Percentiles rank a stretch among this genome's conserved stretches.
Conservation (phyloP, 116 monocot genomes). For the Phalaenopsis hybrid region DNA sequence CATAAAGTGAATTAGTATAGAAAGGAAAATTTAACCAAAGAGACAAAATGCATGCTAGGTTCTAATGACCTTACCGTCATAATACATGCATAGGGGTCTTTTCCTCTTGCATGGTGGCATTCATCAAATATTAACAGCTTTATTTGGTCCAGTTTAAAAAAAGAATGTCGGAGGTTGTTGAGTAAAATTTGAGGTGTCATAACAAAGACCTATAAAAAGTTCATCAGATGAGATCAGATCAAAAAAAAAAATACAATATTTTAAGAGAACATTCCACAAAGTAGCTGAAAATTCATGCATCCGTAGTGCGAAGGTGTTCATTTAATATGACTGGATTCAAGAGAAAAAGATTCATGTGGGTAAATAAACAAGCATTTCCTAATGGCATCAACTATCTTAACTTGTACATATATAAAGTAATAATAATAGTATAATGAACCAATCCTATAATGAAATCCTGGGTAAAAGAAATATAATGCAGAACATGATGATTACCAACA, state of each 20-base stretch:
- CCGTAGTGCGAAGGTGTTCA: background rate
- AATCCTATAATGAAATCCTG: too few relatives aligned
- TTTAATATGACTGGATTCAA: background rate
- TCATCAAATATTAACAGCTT: constrained; percentile 62
- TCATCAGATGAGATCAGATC: background rate
- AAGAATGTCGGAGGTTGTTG: constrained; percentile 43
- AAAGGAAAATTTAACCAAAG: background rate
- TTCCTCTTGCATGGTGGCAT: constrained; percentile 60
- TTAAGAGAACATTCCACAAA: background rate
- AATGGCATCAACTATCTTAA: too few relatives aligned
- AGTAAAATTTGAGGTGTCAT: constrained; percentile 69
- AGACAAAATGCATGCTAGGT: background rate
- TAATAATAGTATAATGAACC: too few relatives aligned
- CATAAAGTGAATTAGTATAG: background rate
- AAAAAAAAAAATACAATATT: background rate
- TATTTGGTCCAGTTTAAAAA: constrained; percentile 43
- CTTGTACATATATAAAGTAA: too few relatives aligned
- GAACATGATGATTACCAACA: too few relatives aligned
- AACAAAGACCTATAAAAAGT: constrained; percentile 43
- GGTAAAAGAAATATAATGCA: too few relatives aligned
- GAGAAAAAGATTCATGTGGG: too few relatives aligned
- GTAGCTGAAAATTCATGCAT: background rate
- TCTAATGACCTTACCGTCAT: constrained; percentile 32
- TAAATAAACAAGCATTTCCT: too few relatives aligned
- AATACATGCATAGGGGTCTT: constrained; percentile 62